Evolutionary conservation across 441 rosid species (phyloP).

Genomic region (Macaranga tanarius): DNA sequence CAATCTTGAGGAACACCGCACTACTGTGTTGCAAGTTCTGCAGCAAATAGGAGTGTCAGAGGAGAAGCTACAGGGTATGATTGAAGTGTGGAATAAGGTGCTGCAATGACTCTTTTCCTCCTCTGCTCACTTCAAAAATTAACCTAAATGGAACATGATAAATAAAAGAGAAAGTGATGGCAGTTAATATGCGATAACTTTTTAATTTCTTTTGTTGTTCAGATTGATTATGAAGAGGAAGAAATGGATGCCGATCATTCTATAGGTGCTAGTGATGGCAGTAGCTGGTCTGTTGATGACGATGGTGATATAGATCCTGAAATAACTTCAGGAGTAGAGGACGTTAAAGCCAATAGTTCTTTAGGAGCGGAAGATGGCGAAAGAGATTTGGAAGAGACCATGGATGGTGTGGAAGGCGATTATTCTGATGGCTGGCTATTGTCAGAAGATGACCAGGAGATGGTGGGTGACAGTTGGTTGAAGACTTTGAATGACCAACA

Average conservation of each 20-base stretch:
- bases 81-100: constrained; percentile 98
- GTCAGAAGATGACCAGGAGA: constrained; percentile 43
- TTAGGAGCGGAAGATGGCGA: constrained; percentile 6
- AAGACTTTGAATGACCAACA: constrained; percentile 32
- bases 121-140: constrained; percentile 9
- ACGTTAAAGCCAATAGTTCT: background rate
- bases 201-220: constrained; percentile 6
- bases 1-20: constrained; percentile 81
- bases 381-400: constrained; percentile 26
- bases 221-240: constrained; percentile 79
- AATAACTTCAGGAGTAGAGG: constrained; percentile 17
- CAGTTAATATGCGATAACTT: background rate
- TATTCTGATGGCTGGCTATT: constrained; percentile 45
- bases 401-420: constrained; percentile 31
- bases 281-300: constrained; percentile 36
- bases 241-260: constrained; percentile 32
- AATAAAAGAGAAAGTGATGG: background rate
- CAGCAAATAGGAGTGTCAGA: constrained; percentile 85
- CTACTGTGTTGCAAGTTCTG: constrained; percentile 80
- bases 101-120: background rate
- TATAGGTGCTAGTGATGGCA: constrained; percentile 30
- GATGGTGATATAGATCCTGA: constrained; percentile 27
- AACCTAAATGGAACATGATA: background rate
- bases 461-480: constrained; percentile 32
- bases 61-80: constrained; percentile 77